A percentile compares a stretch with the other conserved stretches of the same genome.
These are phyloP conservation scores for Nicotiana paniculata DNA, from an alignment of 257 asterid species.

Conservation along the genomic window DNA sequence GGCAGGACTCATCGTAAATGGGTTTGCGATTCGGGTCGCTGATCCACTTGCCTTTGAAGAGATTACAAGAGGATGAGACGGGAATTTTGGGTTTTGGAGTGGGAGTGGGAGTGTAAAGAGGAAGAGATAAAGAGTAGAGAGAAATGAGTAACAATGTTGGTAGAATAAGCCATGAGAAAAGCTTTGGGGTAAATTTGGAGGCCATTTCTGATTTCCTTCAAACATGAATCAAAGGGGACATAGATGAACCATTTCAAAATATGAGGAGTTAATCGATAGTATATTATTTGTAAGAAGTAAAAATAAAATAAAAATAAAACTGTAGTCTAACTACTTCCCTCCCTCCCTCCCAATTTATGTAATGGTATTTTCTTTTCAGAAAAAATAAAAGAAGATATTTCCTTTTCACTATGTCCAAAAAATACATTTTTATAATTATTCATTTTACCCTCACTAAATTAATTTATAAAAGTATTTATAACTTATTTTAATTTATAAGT, in stretches of 20 bases:
- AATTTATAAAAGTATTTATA: too few species aligned
- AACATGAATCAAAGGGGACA: background rate
- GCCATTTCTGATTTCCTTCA: constrained; percentile 22
- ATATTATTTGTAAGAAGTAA: too few species aligned
- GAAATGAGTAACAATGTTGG: constrained; percentile 53
- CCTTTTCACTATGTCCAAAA: too few species aligned
- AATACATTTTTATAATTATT: too few species aligned
- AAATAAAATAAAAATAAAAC: too few species aligned
- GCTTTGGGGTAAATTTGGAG: constrained; percentile 35
- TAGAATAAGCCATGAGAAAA: constrained; percentile 46
- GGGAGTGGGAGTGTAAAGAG: constrained; percentile 33
- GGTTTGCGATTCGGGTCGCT: constrained; percentile 61
- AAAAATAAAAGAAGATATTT: too few species aligned
- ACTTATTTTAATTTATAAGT: too few species aligned
- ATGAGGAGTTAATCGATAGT: background rate
- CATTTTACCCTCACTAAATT: too few species aligned
- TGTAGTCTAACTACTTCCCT: too few species aligned
- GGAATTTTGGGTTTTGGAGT: constrained; percentile 14
- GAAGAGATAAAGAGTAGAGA: constrained; percentile 61
- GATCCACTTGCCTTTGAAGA: constrained; percentile 73
- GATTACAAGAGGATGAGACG: constrained; percentile 44
- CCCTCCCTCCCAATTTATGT: too few species aligned
- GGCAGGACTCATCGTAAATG: constrained; percentile 78
- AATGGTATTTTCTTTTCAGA: too few species aligned
- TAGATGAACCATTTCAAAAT: background rate